Base-by-base conservation (phyloP, 768 basidiomycete species). In the Phylloporus arenicola region DNA sequence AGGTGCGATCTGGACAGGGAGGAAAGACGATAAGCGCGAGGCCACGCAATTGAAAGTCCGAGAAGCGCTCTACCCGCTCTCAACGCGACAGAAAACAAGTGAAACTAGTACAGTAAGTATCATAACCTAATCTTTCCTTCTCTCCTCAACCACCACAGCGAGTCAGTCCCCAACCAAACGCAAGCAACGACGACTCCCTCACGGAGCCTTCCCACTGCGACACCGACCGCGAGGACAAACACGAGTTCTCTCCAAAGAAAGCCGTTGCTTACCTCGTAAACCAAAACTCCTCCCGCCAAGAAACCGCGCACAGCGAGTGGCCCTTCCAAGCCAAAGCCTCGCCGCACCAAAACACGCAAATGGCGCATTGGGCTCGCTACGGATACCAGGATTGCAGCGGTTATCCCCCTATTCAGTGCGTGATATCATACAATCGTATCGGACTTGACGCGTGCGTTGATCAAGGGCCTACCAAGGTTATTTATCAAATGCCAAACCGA, bases 401-500 rank as follows among this genome's bases (percentile, higher is more conserved):
- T n/a, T n/a, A n/a, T n/a, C n/a, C n/a, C n/a, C n/a, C n/a, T n/a
- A n/a, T n/a, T n/a, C n/a, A n/a, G n/a, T n/a, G n/a, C n/a, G n/a
- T n/a, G n/a, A n/a, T n/a, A n/a, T n/a, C n/a, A 91, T 54, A 80
- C 74, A 16, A 68, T 83, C 12, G 69, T 78, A 5, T 85, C 84
- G 38, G 83, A 90, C 54, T 79, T 91, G 52, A 92, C 93, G 0
- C 84, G 92, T 11, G 84, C 82, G 6, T 70, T 99, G 29, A 96
- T 97, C 65, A 91, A 92, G 53, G 84, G 83, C 2, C 73, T 98
- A 1, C 93, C 94, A 0, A 76, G 83, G 37, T 73, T 98, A 16
- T 91, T 97, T 67, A 81, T 92, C 63, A 96, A 95, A 64, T 86
- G 97, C 65, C 93, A 98, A 67, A 84, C 89, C 2, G 91, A 95